These are phyloP conservation scores for Boechera stricta DNA, from an alignment of 345 rosid species.

Conservation along the genomic window DNA sequence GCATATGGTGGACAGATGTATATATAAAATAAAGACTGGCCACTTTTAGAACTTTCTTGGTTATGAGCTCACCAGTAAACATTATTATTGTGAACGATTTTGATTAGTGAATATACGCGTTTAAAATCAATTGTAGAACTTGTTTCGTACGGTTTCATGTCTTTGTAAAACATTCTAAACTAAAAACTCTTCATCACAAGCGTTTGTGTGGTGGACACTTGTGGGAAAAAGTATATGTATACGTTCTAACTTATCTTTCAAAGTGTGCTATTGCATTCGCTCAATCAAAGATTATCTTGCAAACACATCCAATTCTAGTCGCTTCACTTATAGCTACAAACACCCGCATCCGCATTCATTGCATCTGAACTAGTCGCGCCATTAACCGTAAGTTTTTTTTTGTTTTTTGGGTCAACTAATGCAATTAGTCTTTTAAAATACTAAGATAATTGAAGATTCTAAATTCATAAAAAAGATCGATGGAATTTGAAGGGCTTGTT, in stretches of 20 bases:
- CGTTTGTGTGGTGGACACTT: too few relatives aligned
- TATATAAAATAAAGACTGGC: not conserved
- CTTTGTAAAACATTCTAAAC: not conserved
- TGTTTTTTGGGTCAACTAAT: not conserved
- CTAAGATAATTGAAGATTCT: not conserved
- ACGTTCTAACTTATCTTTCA: too few relatives aligned
- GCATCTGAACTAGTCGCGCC: not conserved
- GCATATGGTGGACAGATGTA: not conserved
- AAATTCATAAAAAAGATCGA: not conserved
- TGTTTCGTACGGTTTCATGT: not conserved
- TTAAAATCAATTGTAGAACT: not conserved
- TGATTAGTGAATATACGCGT: not conserved
- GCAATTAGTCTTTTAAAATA: not conserved
- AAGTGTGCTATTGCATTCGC: too few relatives aligned
- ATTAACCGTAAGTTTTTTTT: not conserved
- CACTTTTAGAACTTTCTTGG: too few relatives aligned
- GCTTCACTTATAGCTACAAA: too few relatives aligned
- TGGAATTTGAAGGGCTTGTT: not conserved
- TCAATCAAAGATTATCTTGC: too few relatives aligned
- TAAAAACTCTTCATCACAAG: too few relatives aligned
- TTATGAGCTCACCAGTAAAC: too few relatives aligned
- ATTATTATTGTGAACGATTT: not conserved
- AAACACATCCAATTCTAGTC: too few relatives aligned
- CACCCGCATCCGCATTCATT: too few relatives aligned
- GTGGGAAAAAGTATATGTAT: too few relatives aligned